Percentiles rank a stretch among this genome's conserved stretches.
Evolutionary conservation across 1,284 basidiomycete species (phyloP).

Genomic region (Papiliotrema nemorosa): DNA sequence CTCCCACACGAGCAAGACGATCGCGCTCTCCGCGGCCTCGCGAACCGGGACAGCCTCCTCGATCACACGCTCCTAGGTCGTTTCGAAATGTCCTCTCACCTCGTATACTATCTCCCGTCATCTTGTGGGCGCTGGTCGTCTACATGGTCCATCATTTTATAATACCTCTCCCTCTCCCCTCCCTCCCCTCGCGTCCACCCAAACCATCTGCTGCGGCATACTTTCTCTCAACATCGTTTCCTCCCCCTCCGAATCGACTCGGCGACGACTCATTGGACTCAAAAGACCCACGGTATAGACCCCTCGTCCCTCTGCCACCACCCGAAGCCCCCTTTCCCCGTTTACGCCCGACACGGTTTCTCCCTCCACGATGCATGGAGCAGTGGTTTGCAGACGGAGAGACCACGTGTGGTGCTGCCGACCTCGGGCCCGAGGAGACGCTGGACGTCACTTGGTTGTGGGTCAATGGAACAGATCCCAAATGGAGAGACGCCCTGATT

Average conservation of each 20-base stretch:
- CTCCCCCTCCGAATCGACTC: slow-evolving; percentile 22
- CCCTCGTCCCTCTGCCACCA: slow-evolving; percentile 24
- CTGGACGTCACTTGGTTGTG: slow-evolving; percentile 45
- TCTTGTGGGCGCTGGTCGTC: slow-evolving; percentile 22
- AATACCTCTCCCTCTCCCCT: slow-evolving; percentile 21
- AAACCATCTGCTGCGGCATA: slow-evolving; percentile 9
- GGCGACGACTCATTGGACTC: slow-evolving; percentile 34
- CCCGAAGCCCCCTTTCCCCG: slow-evolving; percentile 37
- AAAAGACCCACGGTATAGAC: slow-evolving; percentile 29
- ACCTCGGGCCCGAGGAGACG: slow-evolving; percentile 39
- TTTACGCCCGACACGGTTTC: slow-evolving; percentile 33
- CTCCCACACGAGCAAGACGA: not conserved
- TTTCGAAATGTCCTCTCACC: slow-evolving; percentile 16
- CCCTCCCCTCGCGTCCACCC: not conserved
- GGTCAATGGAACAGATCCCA: slow-evolving; percentile 44
- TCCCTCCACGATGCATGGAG: slow-evolving; percentile 38
- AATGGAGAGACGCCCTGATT: slow-evolving; percentile 37
- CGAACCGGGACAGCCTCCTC: not conserved
- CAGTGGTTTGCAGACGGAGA: slow-evolving; percentile 43
- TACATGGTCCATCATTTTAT: slow-evolving; percentile 27
- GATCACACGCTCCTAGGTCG: not conserved
- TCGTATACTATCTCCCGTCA: slow-evolving; percentile 16
- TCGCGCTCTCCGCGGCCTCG: not conserved
- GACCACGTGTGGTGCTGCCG: slow-evolving; percentile 26
- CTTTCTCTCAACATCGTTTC: slow-evolving; percentile 22